These are phyloP conservation scores for Diplocarpon mali DNA, from an alignment of 2,329 filamentous ascomycete genomes.

Conservation along the genomic window DNA sequence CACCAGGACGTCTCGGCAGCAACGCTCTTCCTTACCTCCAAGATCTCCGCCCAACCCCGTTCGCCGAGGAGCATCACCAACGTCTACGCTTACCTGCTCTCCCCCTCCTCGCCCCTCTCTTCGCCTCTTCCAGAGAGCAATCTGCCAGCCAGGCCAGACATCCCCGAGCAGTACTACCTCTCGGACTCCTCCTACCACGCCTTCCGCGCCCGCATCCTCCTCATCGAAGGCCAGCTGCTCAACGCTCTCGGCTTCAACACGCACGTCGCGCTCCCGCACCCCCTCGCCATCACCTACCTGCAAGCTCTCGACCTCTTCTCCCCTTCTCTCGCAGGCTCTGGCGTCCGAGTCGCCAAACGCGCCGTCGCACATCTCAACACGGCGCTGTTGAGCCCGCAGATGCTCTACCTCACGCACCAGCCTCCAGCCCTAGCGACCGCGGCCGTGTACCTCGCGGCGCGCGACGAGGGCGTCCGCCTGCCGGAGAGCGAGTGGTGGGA, in stretches of 20 bases:
- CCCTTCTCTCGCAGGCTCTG: slow-evolving; percentile 25
- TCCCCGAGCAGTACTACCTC: slow-evolving; percentile 46
- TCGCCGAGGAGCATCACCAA: slow-evolving; percentile 73
- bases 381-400: slow-evolving; percentile 73
- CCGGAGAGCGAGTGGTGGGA: slow-evolving; percentile 92
- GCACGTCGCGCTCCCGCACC: slow-evolving; percentile 76
- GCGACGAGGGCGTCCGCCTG: slow-evolving; percentile 65
- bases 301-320: slow-evolving; percentile 68
- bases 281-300: slow-evolving; percentile 81
- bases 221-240: slow-evolving; percentile 68
- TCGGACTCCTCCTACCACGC: slow-evolving; percentile 61
- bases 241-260: slow-evolving; percentile 69
- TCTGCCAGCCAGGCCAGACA: slow-evolving; percentile 16
- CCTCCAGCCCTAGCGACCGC: slow-evolving; percentile 76
- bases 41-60: slow-evolving; percentile 67
- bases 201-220: slow-evolving; percentile 53
- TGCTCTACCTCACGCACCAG: slow-evolving; percentile 87
- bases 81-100: slow-evolving; percentile 72
- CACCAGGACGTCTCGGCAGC: slow-evolving; percentile 70
- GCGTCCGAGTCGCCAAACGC: slow-evolving; percentile 47
- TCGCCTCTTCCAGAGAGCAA: neutral
- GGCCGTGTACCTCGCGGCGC: slow-evolving; percentile 80
- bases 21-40: slow-evolving; percentile 68
- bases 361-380: slow-evolving; percentile 76
- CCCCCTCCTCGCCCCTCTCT: slow-evolving; percentile 28